These are phyloP conservation scores for Synchytrium microbalum DNA, from an alignment of 371 early-diverging fungal species.

Conservation along the genomic window DNA sequence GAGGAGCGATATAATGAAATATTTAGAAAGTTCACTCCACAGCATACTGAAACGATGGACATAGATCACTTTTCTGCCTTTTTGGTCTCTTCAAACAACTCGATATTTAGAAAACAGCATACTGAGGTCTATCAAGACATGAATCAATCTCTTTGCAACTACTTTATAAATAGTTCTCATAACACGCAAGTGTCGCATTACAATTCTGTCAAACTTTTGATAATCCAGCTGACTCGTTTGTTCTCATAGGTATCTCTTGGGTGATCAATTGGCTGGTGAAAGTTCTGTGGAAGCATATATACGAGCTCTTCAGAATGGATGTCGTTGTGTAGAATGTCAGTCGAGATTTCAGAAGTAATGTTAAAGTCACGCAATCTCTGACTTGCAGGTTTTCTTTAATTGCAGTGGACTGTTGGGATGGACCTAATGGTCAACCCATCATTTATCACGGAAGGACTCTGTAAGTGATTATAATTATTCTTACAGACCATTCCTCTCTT, in stretches of 20 bases:
- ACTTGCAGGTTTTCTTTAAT: slow-evolving; percentile 8
- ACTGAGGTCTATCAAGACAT: slow-evolving; percentile 33
- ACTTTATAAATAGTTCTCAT: slow-evolving; percentile 72
- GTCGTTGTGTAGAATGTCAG: slow-evolving; percentile 67
- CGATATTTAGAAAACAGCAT: slow-evolving; percentile 30
- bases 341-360: slow-evolving; percentile 9
- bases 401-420: slow-evolving; percentile 83
- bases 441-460: slow-evolving; percentile 74
- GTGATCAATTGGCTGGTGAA: slow-evolving; percentile 66
- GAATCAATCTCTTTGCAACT: slow-evolving; percentile 56
- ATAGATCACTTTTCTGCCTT: slow-evolving; percentile 43
- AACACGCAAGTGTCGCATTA: slow-evolving; percentile 51
- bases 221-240: neutral
- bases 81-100: slow-evolving; percentile 36
- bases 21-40: slow-evolving; percentile 9
- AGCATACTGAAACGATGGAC: slow-evolving; percentile 21
- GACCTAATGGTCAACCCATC: slow-evolving; percentile 61
- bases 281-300: slow-evolving; percentile 74
- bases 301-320: slow-evolving; percentile 67
- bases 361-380: too few relatives aligned
- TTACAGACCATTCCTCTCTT: neutral
- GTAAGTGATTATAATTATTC: slow-evolving; percentile 35
- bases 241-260: slow-evolving; percentile 45
- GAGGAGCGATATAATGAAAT: slow-evolving; percentile 25
- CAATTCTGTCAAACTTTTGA: slow-evolving; percentile 4